Conservation (phyloP, 345 rosid species). For the Geranium brycei region DNA sequence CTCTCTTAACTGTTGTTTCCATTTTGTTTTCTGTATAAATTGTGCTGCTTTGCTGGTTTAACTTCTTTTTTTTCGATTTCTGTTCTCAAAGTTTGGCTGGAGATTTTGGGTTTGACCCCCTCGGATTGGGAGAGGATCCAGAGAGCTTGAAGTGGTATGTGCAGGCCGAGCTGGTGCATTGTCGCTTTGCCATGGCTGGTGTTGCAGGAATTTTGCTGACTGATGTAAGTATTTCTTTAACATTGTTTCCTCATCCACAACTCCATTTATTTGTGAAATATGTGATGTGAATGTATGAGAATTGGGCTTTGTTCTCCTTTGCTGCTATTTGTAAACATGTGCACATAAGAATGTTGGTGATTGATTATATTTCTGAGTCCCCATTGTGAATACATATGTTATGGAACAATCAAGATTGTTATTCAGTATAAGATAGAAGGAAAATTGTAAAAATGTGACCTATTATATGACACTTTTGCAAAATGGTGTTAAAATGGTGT, state of each 20-base stretch:
- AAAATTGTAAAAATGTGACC: no score
- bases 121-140: conserved; percentile 84
- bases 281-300: no score
- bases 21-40: neutral
- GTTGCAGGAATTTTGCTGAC: conserved; percentile 89
- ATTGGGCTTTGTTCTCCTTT: neutral
- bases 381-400: no score
- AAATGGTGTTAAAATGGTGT: no score
- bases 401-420: no score
- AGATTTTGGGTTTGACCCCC: conserved; percentile 88
- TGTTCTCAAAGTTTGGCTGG: conserved; percentile 45
- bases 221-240: conserved; percentile 32
- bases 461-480: no score
- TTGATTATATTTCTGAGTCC: no score
- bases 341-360: no score
- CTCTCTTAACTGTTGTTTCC: neutral
- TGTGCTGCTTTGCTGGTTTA: neutral
- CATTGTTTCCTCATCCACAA: neutral
- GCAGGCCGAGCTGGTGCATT: conserved; percentile 85
- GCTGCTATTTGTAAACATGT: neutral
- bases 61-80: neutral
- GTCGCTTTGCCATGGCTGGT: conserved; percentile 92
- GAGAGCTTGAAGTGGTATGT: conserved; percentile 90
- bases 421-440: no score
- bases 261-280: no score